phyloP scores from a whole-genome alignment of 2,329 filamentous ascomycete genomes.

The Venturia aucupariae region DNA sequence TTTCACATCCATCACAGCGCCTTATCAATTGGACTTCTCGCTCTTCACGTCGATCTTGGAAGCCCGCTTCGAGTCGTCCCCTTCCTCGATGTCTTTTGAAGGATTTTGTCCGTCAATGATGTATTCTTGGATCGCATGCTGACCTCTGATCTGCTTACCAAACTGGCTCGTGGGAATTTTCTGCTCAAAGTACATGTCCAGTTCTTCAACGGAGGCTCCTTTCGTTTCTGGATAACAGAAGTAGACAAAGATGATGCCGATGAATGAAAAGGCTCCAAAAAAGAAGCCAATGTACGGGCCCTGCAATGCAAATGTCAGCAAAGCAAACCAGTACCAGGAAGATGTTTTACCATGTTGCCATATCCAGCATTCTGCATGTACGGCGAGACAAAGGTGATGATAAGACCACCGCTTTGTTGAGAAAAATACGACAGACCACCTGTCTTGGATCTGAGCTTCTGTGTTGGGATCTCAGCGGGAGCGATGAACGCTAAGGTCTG shows the following conservation, averaged over 20 bases:
- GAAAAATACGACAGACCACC: slow-evolving; percentile 6
- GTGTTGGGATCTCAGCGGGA: background rate
- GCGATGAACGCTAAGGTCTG: slow-evolving; percentile 4
- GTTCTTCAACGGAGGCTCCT: slow-evolving; percentile 6
- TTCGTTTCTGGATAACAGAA: slow-evolving; percentile 6
- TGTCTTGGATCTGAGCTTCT: slow-evolving; percentile 9
- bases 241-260: slow-evolving; percentile 7
- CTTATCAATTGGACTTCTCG: background rate
- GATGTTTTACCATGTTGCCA: background rate
- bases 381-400: slow-evolving; percentile 9
- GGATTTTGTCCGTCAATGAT: background rate
- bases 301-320: background rate
- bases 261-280: slow-evolving; percentile 6
- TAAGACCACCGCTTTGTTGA: slow-evolving; percentile 7
- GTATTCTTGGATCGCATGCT: slow-evolving; percentile 1
- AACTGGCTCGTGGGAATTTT: slow-evolving; percentile 4
- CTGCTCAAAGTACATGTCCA: slow-evolving; percentile 8
- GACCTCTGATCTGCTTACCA: slow-evolving; percentile 1
- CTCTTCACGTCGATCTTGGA: background rate
- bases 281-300: slow-evolving; percentile 11
- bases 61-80: no score
- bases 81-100: no score
- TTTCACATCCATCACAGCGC: background rate
- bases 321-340: background rate
- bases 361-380: slow-evolving; percentile 10